These are phyloP conservation scores for Starmerella floricola DNA, from an alignment of 805 yeast species.

Conservation along the genomic window DNA sequence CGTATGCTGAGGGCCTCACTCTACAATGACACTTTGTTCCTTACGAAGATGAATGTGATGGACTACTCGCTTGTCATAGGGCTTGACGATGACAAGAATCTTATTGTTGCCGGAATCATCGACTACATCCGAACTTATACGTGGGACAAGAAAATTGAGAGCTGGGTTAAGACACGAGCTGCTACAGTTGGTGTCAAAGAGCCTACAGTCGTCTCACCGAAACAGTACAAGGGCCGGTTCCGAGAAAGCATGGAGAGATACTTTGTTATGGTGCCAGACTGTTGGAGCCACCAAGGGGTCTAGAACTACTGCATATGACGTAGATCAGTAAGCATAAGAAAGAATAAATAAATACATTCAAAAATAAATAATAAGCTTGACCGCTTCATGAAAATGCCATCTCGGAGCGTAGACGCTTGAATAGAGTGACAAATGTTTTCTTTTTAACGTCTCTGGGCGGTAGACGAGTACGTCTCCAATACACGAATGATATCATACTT, in stretches of 20 bases:
- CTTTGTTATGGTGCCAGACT: conserved; percentile 84
- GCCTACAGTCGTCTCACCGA: conserved; percentile 95
- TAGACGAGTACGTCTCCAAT: conserved; percentile 6
- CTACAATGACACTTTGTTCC: conserved; percentile 88
- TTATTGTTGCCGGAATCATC: conserved; percentile 83
- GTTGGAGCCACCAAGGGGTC: conserved; percentile 24
- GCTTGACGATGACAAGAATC: conserved; percentile 49
- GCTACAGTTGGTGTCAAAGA: conserved; percentile 79
- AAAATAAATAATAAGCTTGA: background rate
- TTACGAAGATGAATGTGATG: conserved; percentile 97
- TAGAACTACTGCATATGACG: too few species aligned
- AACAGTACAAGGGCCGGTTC: conserved; percentile 85
- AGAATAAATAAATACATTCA: background rate
- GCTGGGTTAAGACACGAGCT: conserved; percentile 96
- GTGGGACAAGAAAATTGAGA: conserved; percentile 96
- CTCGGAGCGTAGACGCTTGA: too few species aligned
- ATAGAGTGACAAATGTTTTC: too few species aligned
- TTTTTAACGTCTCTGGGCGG: too few species aligned
- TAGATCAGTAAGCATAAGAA: too few species aligned
- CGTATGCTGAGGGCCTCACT: conserved; percentile 72
- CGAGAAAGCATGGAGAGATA: conserved; percentile 97
- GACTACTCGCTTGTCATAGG: conserved; percentile 94
- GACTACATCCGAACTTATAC: conserved; percentile 91
- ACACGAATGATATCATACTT: conserved; percentile 19
- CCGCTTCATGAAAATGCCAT: too few species aligned